Evolutionary conservation across 176 grass and related monocot species (phyloP).

Genomic region (Lolium perenne): DNA sequence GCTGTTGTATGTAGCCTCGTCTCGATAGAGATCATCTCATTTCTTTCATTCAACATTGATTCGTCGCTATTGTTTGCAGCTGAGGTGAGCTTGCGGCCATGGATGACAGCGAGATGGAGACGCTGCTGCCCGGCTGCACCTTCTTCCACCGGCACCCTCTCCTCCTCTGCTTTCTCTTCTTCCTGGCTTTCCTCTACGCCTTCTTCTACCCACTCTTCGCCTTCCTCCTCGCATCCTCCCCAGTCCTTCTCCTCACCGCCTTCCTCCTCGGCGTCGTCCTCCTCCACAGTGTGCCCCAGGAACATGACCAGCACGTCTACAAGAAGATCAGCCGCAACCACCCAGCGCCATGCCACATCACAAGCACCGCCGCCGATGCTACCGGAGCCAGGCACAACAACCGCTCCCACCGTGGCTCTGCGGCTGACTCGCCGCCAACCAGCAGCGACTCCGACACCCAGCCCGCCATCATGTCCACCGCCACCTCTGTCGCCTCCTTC

Average conservation of each 20-base stretch:
- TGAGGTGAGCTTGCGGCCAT: slow-evolving; percentile 11
- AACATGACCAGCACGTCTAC: slow-evolving; percentile 27
- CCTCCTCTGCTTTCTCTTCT: neutral
- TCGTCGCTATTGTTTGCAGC: neutral
- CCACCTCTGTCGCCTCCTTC: slow-evolving; percentile 12
- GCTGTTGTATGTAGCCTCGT: neutral
- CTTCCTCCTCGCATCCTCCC: slow-evolving; percentile 40
- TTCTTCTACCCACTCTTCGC: slow-evolving; percentile 19
- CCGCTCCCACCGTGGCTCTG: neutral
- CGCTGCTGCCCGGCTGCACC: neutral
- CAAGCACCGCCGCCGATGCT: neutral
- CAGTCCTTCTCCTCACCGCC: slow-evolving; percentile 50
- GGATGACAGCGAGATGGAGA: neutral
- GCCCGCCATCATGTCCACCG: neutral
- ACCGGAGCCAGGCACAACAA: neutral
- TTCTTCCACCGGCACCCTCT: slow-evolving; percentile 25
- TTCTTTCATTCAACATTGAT: neutral
- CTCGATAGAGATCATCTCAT: neutral
- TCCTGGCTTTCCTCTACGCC: neutral
- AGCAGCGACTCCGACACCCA: neutral
- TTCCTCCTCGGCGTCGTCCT: slow-evolving; percentile 62
- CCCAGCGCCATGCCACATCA: neutral
- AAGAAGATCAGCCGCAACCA: slow-evolving; percentile 15
- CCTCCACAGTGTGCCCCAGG: slow-evolving; percentile 42
- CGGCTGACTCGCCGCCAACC: neutral